Evolutionary conservation across 805 yeast genomes (phyloP), one percentile per base, ranked within the genome.

Genomic region (Ogataea paraovalis): DNA sequence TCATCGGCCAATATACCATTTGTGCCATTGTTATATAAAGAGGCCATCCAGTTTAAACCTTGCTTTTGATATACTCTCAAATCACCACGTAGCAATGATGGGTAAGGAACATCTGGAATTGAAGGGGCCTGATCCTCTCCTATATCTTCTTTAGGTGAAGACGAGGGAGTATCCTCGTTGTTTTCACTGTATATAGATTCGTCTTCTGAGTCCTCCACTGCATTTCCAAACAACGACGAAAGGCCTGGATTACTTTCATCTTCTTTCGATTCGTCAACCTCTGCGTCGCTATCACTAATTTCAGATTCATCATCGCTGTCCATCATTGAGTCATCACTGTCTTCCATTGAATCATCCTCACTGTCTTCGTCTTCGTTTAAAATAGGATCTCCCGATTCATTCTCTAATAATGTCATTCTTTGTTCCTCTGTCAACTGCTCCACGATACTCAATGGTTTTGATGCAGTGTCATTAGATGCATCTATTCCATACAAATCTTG

Each of bases 1-100:
- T 94, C 99, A 67, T 94, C 99, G 1, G 99, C 99, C 41, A 94
- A 74, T 44, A 94, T 94, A 53, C 99, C 99, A 65, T 94, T 94
- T 4, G 98, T 94, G 47, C 87, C 82, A 60, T 88, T 88, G 63
- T 88, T 88, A 69, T 91, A 92, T 48, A 94, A 70, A 41, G 97
- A 89, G 1, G 97, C 98, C 42, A 94, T 70, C 99, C 99, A 94
- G 56, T 94, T 95, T 34, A 94, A 74, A 50, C 99, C 99, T 65
- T 89, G 96, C 48, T 90, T 92, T 64, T 94, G 99, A 59, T 94
- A 94, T 8, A 82, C 87, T 64, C 99, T 81, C 44, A 94, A 71
- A 0, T 81, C 79, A 23, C 98, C 99, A 51, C 90, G 76, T 22
- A 94, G 70, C 8, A 87, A 66, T 13, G 82, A 73, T 0, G 98